Evolutionary conservation across 148 eudicot genomes (phyloP).

Genomic region (Diospyros kaki): DNA sequence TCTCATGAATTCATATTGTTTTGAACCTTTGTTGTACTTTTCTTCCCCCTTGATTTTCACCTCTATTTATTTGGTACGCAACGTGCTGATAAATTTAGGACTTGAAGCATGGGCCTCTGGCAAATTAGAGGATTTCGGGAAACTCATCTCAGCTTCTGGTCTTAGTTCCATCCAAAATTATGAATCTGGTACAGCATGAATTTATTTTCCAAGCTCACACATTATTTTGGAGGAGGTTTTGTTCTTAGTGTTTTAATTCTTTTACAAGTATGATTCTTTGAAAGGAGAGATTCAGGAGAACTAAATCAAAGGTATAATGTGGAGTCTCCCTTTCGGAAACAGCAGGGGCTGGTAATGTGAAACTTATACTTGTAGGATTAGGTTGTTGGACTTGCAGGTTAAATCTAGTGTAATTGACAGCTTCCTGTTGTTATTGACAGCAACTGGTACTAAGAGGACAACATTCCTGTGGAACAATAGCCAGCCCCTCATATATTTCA

Average conservation of each 20-base stretch:
- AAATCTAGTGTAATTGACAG: not conserved
- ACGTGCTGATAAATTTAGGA: slow-evolving; percentile 35
- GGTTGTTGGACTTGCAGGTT: not conserved
- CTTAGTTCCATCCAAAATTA: slow-evolving; percentile 89
- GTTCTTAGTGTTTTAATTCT: not conserved
- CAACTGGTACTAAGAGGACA: too few relatives aligned
- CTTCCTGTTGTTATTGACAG: not conserved
- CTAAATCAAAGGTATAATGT: too few relatives aligned
- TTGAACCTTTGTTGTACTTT: not conserved
- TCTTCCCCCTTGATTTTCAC: not conserved
- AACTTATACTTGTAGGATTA: not conserved
- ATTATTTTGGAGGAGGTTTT: not conserved
- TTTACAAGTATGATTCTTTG: not conserved
- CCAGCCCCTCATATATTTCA: too few relatives aligned
- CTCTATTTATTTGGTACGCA: slow-evolving; percentile 5
- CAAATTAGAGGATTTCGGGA: slow-evolving; percentile 77
- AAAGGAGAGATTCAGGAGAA: not conserved
- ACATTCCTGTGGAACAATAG: too few relatives aligned
- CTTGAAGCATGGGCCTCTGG: slow-evolving; percentile 92
- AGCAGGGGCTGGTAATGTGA: too few relatives aligned
- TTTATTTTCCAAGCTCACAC: not conserved
- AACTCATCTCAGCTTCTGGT: slow-evolving; percentile 83
- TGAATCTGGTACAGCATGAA: slow-evolving; percentile 64
- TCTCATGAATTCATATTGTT: slow-evolving; percentile 3
- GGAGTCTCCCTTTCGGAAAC: not conserved